Percentiles rank a stretch among this genome's conserved stretches.
Evolutionary conservation across 345 rosid species (phyloP).

Genomic region (Euphorbia peplus): DNA sequence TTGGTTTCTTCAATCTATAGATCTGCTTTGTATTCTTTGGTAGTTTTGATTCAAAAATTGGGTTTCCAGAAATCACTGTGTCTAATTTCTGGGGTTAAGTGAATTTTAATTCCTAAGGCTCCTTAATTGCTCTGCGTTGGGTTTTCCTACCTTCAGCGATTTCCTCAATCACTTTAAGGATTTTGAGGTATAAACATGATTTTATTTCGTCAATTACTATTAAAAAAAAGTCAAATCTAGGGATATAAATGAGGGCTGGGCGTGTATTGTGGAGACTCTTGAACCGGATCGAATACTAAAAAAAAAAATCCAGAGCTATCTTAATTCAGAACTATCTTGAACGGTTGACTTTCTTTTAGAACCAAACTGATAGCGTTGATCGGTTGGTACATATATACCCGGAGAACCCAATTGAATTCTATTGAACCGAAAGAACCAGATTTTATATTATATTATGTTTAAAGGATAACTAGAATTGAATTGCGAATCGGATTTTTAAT

Average conservation of each 20-base stretch:
- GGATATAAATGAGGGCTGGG: not conserved
- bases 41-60: constrained; percentile 11
- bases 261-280: no score
- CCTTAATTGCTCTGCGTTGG: not conserved
- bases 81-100: constrained; percentile 14
- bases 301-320: not conserved
- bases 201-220: not conserved
- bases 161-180: constrained; percentile 19
- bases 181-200: constrained; percentile 23
- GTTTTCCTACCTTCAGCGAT: constrained; percentile 17
- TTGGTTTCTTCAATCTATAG: constrained; percentile 11
- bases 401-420: no score
- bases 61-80: constrained; percentile 26
- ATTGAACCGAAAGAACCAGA: no score
- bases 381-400: no score
- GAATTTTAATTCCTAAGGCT: not conserved
- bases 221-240: not conserved
- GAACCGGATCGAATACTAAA: not conserved
- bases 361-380: no score
- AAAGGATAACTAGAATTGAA: no score
- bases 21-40: constrained; percentile 16
- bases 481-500: no score
- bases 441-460: no score
- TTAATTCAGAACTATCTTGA: no score
- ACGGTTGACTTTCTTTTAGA: no score